Percentiles rank a stretch among this genome's conserved stretches.
Conservation (phyloP, 441 rosid species). For the Erodium moschatum region DNA sequence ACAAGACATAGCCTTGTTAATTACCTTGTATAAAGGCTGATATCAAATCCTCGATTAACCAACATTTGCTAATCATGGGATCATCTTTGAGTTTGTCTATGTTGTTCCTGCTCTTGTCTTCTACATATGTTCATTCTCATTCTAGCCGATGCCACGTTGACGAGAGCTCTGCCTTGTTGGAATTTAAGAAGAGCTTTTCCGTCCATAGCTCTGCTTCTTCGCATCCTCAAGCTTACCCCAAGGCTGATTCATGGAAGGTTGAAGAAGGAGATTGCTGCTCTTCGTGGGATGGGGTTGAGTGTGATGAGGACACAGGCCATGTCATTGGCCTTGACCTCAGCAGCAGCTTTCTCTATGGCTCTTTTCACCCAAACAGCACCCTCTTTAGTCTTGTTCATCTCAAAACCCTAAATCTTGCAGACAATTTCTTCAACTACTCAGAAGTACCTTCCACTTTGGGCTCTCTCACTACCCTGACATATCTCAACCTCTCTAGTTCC, state of each 20-base stretch:
- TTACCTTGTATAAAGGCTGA: not conserved
- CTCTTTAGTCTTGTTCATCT: too few relatives aligned
- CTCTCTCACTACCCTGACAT: too few relatives aligned
- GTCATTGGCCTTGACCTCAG: too few relatives aligned
- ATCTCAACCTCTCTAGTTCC: too few relatives aligned
- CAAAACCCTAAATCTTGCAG: too few relatives aligned
- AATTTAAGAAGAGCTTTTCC: not conserved
- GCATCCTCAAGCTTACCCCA: not conserved
- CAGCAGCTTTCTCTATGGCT: too few relatives aligned
- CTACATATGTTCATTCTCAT: not conserved
- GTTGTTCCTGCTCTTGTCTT: not conserved
- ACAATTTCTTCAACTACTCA: too few relatives aligned
- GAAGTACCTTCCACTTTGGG: too few relatives aligned
- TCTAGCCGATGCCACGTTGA: not conserved
- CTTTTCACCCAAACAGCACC: too few relatives aligned
- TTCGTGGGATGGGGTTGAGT: conserved; percentile 30
- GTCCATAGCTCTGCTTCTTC: not conserved
- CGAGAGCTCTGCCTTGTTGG: conserved; percentile 1
- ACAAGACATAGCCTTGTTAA: not conserved
- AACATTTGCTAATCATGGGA: not conserved
- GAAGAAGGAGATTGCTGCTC: too few relatives aligned
- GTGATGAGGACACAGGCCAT: conserved; percentile 18
- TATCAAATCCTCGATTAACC: not conserved
- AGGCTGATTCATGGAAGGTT: not conserved
- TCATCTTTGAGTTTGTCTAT: not conserved